phyloP scores from a whole-genome alignment of 2,329 filamentous ascomycete species.

The Monosporascus sp. region DNA sequence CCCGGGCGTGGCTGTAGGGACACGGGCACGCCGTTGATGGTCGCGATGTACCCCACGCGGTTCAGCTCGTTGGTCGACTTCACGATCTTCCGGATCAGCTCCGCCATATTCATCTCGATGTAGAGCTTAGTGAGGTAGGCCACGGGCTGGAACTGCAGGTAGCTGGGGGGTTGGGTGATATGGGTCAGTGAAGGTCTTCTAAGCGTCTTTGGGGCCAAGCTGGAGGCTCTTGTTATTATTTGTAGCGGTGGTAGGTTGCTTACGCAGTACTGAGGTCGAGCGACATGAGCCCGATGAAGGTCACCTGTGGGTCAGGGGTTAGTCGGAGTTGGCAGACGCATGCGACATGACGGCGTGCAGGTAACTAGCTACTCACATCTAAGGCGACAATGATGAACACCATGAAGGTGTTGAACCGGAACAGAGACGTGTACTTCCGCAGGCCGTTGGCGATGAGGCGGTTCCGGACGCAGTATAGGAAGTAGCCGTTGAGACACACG shows the following conservation, averaged over 20 bases:
- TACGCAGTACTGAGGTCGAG: conserved; percentile 38
- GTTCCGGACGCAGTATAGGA: conserved; percentile 37
- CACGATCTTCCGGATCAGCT: conserved; percentile 38
- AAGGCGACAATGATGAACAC: conserved; percentile 40
- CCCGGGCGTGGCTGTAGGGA: neutral
- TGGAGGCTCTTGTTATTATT: too few relatives aligned
- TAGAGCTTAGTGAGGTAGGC: conserved; percentile 29
- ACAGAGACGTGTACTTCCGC: conserved; percentile 39
- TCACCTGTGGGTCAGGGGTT: conserved; percentile 6
- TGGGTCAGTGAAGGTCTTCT: neutral
- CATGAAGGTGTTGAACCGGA: conserved; percentile 40
- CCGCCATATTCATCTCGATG: conserved; percentile 47
- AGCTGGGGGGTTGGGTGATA: conserved; percentile 15
- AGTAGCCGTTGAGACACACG: conserved; percentile 39
- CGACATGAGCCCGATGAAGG: conserved; percentile 39
- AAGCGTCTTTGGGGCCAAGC: neutral
- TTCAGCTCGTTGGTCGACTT: conserved; percentile 1
- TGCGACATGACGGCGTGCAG: too few relatives aligned
- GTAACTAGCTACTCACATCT: conserved; percentile 24
- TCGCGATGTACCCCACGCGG: neutral
- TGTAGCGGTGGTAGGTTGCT: neutral
- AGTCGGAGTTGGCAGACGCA: too few relatives aligned
- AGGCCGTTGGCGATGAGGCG: conserved; percentile 41
- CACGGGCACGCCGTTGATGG: neutral
- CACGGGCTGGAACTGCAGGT: conserved; percentile 39